Conservation (phyloP, 2,329 filamentous ascomycete genomes). For the Alternaria postmessia region DNA sequence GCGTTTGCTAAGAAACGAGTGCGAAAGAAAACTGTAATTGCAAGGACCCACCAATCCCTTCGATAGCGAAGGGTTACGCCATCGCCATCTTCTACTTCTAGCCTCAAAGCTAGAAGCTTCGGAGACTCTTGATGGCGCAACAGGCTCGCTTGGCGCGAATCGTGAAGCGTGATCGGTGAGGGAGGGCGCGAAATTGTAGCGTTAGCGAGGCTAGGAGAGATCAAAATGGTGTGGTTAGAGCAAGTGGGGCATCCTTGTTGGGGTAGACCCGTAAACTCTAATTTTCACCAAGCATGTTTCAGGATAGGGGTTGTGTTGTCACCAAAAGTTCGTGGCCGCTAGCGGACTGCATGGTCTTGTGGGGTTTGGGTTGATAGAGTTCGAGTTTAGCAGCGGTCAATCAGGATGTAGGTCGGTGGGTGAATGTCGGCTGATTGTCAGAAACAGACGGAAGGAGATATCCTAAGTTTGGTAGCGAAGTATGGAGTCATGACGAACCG, state of each 20-base stretch:
- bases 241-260: slow-evolving; percentile 12
- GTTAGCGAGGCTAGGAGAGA: slow-evolving; percentile 12
- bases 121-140: slow-evolving; percentile 24
- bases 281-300: slow-evolving; percentile 31
- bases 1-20: background rate
- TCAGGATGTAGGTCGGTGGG: background rate
- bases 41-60: background rate
- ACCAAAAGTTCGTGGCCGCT: slow-evolving; percentile 3
- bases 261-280: slow-evolving; percentile 33
- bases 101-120: slow-evolving; percentile 26
- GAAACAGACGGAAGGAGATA: background rate
- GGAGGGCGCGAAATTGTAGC: slow-evolving; percentile 7
- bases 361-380: background rate
- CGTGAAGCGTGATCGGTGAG: slow-evolving; percentile 19
- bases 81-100: slow-evolving; percentile 16
- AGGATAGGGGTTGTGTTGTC: slow-evolving; percentile 19
- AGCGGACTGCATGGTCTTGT: slow-evolving; percentile 5
- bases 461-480: slow-evolving; percentile 7
- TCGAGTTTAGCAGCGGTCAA: slow-evolving; percentile 4
- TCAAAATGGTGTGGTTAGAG: slow-evolving; percentile 11
- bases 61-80: background rate
- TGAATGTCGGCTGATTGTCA: slow-evolving; percentile 5
- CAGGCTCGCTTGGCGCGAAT: slow-evolving; percentile 11
- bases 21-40: slow-evolving; percentile 6
- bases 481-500: slow-evolving; percentile 1